Evolutionary conservation across 257 asterid genomes (phyloP).

Genomic region (Nicotiana undulata): DNA sequence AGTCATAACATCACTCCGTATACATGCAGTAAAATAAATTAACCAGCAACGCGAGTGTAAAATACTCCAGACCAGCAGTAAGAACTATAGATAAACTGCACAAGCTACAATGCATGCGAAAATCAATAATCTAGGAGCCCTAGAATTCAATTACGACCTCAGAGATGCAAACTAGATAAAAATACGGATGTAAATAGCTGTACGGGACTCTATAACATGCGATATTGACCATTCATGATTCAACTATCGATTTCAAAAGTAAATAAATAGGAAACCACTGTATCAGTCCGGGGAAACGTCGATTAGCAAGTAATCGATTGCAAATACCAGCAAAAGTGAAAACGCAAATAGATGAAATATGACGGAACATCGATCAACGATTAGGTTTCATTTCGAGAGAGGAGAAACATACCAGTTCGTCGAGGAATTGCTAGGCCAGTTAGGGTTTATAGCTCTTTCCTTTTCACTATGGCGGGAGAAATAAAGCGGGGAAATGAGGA

Average conservation of each 20-base stretch:
- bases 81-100: not conserved
- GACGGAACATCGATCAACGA: not conserved
- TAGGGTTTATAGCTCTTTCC: constrained; percentile 5
- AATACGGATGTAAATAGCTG: too few species aligned
- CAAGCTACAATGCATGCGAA: not conserved
- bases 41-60: not conserved
- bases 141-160: not conserved
- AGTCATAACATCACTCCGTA: not conserved
- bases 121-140: not conserved
- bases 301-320: not conserved
- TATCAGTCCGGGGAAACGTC: not conserved
- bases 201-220: too few species aligned
- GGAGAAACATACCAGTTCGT: not conserved
- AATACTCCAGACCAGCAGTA: not conserved
- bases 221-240: too few species aligned
- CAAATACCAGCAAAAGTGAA: not conserved
- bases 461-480: constrained; percentile 22
- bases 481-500: not conserved
- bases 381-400: not conserved
- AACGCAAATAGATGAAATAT: not conserved
- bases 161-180: not conserved
- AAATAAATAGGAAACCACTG: too few species aligned
- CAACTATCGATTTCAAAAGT: too few species aligned
- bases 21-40: not conserved
- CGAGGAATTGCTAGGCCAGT: not conserved